A percentile compares a stretch with the other conserved stretches of the same genome.
These are phyloP conservation scores for Debaryomyces nepalensis DNA, from an alignment of 1,139 yeast genomes.

Conservation along the genomic window DNA sequence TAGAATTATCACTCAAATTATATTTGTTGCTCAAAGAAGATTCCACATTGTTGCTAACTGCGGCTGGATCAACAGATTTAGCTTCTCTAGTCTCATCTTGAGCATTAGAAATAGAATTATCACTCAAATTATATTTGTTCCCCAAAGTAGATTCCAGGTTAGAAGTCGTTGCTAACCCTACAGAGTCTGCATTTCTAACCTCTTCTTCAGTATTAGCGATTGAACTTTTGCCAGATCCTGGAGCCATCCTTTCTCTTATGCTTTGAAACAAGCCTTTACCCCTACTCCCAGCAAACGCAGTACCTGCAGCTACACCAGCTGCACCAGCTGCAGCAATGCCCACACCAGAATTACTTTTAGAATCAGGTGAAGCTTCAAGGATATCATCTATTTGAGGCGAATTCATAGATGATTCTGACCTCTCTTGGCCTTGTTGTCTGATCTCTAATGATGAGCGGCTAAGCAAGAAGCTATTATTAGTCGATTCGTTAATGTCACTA, in stretches of 20 bases:
- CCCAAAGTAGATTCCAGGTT: no score
- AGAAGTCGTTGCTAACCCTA: background rate
- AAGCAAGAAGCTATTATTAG: conserved; percentile 22
- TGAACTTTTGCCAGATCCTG: conserved; percentile 14
- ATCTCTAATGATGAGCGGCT: conserved; percentile 25
- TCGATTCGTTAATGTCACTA: conserved; percentile 3
- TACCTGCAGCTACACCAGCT: conserved; percentile 14
- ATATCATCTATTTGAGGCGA: conserved; percentile 3
- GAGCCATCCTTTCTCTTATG: conserved; percentile 35
- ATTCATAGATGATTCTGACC: background rate
- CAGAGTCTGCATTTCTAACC: conserved; percentile 15
- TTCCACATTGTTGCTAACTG: no score
- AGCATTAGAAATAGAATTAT: background rate
- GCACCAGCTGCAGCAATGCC: conserved; percentile 19
- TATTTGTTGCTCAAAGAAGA: no score
- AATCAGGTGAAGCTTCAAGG: background rate
- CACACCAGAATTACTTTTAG: conserved; percentile 18
- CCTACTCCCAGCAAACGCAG: conserved; percentile 15
- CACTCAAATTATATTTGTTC: no score
- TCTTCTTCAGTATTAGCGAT: conserved; percentile 24
- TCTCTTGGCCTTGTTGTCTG: conserved; percentile 15
- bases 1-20: no score
- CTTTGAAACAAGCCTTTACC: conserved; percentile 43
- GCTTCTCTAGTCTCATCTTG: background rate
- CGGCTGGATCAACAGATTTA: no score